These are phyloP conservation scores for Stenocarpella maydis DNA, from an alignment of 2,329 filamentous ascomycete genomes.

Conservation along the genomic window DNA sequence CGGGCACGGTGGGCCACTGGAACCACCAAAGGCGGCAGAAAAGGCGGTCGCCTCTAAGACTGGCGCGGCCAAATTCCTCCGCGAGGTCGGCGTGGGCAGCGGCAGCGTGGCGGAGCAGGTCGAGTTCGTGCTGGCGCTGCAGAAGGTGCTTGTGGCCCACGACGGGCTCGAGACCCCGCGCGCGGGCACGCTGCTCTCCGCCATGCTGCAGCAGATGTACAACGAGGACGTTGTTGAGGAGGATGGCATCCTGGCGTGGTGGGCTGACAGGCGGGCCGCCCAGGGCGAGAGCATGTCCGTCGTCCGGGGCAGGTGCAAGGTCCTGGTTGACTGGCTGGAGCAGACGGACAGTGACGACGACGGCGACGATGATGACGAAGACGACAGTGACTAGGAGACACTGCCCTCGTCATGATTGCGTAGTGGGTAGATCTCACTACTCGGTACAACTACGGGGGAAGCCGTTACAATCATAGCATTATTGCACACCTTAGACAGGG, in stretches of 20 bases:
- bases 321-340: constrained; percentile 85
- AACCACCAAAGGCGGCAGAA: constrained; percentile 71
- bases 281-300: constrained; percentile 73
- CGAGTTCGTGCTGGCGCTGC: constrained; percentile 83
- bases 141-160: constrained; percentile 76
- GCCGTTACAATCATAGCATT: background rate
- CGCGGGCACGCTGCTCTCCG: constrained; percentile 73
- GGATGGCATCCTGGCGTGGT: constrained; percentile 89
- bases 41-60: constrained; percentile 63
- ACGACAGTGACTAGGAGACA: constrained; percentile 38
- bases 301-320: constrained; percentile 77
- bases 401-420: background rate
- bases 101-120: constrained; percentile 80
- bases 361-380: constrained; percentile 72
- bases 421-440: background rate
- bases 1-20: constrained; percentile 57
- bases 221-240: constrained; percentile 86
- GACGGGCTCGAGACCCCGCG: constrained; percentile 58
- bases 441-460: background rate
- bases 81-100: constrained; percentile 67
- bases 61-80: constrained; percentile 64
- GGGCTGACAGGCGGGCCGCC: constrained; percentile 74
- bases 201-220: constrained; percentile 84
- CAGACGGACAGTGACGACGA: constrained; percentile 76
- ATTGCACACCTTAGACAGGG: background rate